Conservation (phyloP, 805 yeast species). For the Wickerhamomyces queroliae region DNA sequence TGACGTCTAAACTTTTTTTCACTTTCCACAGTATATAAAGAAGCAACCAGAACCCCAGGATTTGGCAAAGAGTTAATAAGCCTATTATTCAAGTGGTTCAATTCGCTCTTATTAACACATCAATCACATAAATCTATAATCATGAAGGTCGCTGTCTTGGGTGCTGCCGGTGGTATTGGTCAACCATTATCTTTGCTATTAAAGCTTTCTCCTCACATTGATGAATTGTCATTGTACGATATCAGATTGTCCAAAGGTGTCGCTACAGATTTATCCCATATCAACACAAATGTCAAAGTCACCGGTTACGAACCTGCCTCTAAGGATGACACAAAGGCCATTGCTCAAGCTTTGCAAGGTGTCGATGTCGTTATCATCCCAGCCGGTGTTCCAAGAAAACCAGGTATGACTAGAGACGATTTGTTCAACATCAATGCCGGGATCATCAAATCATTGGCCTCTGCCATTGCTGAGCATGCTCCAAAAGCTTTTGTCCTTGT, state of each 20-base stretch:
- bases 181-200: conserved; percentile 83
- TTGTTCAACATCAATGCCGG: conserved; percentile 79
- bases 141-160: conserved; percentile 74
- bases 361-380: conserved; percentile 52
- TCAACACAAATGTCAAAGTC: conserved; percentile 61
- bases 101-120: no score
- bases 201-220: conserved; percentile 59
- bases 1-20: no score
- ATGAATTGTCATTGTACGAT: conserved; percentile 73
- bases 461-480: conserved; percentile 64
- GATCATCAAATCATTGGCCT: conserved; percentile 68
- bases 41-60: no score
- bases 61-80: no score
- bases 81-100: no score
- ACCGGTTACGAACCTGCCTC: conserved; percentile 52
- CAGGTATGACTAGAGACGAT: conserved; percentile 93
- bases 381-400: conserved; percentile 91
- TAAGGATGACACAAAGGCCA: conserved; percentile 43
- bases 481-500: conserved; percentile 75
- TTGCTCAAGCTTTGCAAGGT: conserved; percentile 40
- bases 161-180: conserved; percentile 95
- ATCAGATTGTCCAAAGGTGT: conserved; percentile 84
- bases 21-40: no score
- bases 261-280: conserved; percentile 83
- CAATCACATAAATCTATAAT: conserved; percentile 6